These are phyloP conservation scores for Aegilops speltoides DNA, from an alignment of 176 grass and related monocot genomes.

Conservation along the genomic window DNA sequence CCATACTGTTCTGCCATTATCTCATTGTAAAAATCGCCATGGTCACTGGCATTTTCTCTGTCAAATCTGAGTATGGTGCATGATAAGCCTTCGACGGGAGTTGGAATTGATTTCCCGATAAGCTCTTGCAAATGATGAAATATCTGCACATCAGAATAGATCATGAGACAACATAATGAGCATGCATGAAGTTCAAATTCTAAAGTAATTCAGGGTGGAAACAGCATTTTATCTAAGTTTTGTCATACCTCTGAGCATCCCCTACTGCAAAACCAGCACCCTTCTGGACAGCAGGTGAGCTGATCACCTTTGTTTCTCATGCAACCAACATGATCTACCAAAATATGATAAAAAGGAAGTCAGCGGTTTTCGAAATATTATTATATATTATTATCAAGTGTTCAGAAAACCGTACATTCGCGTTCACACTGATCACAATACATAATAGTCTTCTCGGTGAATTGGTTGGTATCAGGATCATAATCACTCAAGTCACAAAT, in stretches of 20 bases:
- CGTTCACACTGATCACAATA: constrained; percentile 77
- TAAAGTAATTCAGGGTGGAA: constrained; percentile 19
- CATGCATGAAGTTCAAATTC: constrained; percentile 14
- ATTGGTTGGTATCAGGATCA: constrained; percentile 45
- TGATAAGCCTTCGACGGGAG: constrained; percentile 48
- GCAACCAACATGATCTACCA: constrained; percentile 78
- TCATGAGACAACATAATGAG: constrained; percentile 12
- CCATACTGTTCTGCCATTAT: constrained; percentile 57
- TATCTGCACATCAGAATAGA: constrained; percentile 47
- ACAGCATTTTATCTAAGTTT: neutral
- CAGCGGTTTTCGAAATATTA: constrained; percentile 21
- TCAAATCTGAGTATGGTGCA: constrained; percentile 65
- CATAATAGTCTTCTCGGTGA: constrained; percentile 54
- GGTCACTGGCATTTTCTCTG: constrained; percentile 19
- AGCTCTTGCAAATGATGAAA: constrained; percentile 44
- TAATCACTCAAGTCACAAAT: constrained; percentile 63
- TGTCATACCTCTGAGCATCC: constrained; percentile 62
- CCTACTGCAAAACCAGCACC: constrained; percentile 72
- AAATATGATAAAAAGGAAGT: constrained; percentile 36
- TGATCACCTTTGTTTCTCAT: constrained; percentile 36
- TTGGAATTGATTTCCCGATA: constrained; percentile 52
- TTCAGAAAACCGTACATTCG: constrained; percentile 62
- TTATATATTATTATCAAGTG: neutral
- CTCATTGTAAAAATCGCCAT: constrained; percentile 28
- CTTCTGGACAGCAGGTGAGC: constrained; percentile 36